A percentile compares a stretch with the other conserved stretches of the same genome.
phyloP scores from a whole-genome alignment of 1,284 basidiomycete genomes.

The Moesziomyces sp. region DNA sequence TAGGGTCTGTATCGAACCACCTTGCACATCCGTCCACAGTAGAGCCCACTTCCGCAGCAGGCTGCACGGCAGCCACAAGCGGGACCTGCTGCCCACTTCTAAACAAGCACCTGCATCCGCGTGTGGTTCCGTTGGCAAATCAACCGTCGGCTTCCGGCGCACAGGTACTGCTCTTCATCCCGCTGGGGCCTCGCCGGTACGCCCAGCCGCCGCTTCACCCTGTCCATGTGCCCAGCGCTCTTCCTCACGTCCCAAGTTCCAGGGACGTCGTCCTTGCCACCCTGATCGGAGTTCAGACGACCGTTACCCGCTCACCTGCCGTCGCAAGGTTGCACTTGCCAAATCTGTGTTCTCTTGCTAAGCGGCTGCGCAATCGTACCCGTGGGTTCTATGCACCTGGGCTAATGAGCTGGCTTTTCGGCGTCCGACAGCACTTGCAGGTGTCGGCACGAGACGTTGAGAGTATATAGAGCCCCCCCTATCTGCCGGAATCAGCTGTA shows the following conservation, averaged over 20 bases:
- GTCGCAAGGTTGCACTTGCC: not conserved
- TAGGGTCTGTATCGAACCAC: not conserved
- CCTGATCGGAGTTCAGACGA: conserved; percentile 13
- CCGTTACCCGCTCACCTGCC: conserved; percentile 2
- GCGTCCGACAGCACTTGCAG: no score
- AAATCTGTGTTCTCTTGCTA: not conserved
- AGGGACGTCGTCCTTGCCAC: not conserved
- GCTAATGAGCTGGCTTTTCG: no score
- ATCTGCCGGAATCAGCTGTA: no score
- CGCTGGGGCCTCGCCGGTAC: no score
- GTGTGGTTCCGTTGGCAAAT: no score
- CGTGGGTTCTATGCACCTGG: no score
- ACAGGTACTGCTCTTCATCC: no score
- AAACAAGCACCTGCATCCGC: not conserved
- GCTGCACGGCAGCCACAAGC: not conserved
- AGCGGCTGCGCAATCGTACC: no score
- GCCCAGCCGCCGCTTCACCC: not conserved
- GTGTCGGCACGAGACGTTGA: no score
- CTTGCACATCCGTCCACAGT: not conserved
- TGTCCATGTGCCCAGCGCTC: not conserved
- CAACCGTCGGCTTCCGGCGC: no score
- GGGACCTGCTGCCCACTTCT: not conserved
- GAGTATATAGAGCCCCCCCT: no score
- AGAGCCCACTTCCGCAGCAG: not conserved
- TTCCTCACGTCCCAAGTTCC: not conserved